Evolutionary conservation across 2,329 filamentous ascomycete species (phyloP), one percentile per base, ranked within the genome.

Genomic region (Penicillium sp.): DNA sequence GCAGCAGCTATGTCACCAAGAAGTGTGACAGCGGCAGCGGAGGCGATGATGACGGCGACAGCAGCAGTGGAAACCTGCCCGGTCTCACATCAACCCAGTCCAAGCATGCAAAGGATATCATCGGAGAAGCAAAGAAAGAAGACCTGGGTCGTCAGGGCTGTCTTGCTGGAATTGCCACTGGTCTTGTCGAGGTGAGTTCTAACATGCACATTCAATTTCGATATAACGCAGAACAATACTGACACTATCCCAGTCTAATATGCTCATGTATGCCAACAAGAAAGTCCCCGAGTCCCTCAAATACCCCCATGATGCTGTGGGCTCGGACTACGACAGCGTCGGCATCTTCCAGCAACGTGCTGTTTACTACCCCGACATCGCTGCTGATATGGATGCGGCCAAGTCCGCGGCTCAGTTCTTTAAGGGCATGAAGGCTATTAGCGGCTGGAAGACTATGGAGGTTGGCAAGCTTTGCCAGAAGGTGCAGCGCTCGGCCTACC

Each of bases 291-390:
- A 41, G 15, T 65, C 63, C 15, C 52, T 64, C 25, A 63, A 64
- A 3, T 64, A 63, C 46, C 51, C 45, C 3, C 53, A 65, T 34
- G 63, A 65, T 27, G 38, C 32, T 16, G 56, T 65, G 9, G 61
- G 61, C 46, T 51, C 49, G n/a, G 63, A 65, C 40, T 49, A 64
- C 37, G 60, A 65, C 44, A 63, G 61, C 48, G 57, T 65, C 1
- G 63, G 63, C 16, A 65, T 65, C 52, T 65, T 65, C 60, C 61
- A 64, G 54, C 63, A 65, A 21, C 63, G 63, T 27, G 63, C 54
- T 13, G 37, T 50, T 10, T 62, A 55, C 53, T 64, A 63, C 29
- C 51, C 51, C 9, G n/a, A 62, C 21, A 60, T 63, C 9, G 61
- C 61, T 10, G 61, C 61, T 5, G 58, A 63, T 47, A 63, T 63